Evolutionary conservation across 2,329 filamentous ascomycete species (phyloP), one percentile per base, ranked within the genome.

Genomic region (Lachnellula cervina): DNA sequence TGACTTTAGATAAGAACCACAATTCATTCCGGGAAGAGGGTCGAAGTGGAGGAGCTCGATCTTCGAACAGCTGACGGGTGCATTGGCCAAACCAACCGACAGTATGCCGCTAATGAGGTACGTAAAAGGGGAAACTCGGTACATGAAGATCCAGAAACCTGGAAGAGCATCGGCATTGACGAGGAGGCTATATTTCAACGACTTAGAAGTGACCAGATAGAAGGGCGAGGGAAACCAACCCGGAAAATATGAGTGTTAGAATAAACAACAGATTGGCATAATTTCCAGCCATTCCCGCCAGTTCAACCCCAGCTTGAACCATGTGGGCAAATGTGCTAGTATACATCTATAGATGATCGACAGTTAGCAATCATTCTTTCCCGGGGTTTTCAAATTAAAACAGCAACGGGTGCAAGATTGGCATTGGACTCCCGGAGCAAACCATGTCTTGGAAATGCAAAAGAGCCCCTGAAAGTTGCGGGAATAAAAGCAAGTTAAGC

Each of bases 121-220:
- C 43, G 64, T 69, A 25, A 69, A 34, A 43, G 67, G 67, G 3
- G 86, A 90, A 51, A 91, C 75, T 40, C 88, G 83, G 72, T 93
- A 93, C 86, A 91, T 90, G 76, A 90, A 91, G 63, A 88, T 86
- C 88, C 89, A 93, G 77, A 92, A 92, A 2, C 82, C 76, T 0
- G 89, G 88, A 19, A 94, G 78, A 0, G 73, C 71, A 2, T 74
- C 70, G 0, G 87, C 86, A 5, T 77, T 75, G 37, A 86, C 84
- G 63, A 95, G 81, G 45, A 94, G 86, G 78, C 38, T 42, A 2
- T 32, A 32, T 32, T 32, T 32, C 28, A 32, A 13, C 28, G 75
- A 60, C 71, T 87, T 90, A 43, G 71, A 64, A 0, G 64, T 67
- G 0, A 42, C 16, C 17, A 6, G 17, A 42, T 42, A 19, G 17